Evolutionary conservation across 805 yeast genomes (phyloP), one percentile per base, ranked within the genome.

Genomic region (Starmerella stigmatis): DNA sequence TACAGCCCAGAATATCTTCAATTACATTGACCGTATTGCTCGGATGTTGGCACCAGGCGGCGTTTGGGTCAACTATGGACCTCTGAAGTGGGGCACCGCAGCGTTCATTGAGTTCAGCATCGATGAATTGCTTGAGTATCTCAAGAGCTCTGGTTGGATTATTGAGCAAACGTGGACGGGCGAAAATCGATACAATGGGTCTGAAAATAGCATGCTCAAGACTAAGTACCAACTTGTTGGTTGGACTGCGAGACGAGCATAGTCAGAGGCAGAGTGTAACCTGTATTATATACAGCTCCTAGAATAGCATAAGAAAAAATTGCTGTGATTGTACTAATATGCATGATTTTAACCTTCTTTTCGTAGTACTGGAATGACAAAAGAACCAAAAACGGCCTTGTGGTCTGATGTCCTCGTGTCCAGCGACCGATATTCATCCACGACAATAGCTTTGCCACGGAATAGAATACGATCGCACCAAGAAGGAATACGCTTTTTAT

Each of bases 381-480:
- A 88, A 2, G 75, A 62, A 0, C 86, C 94, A 59, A 73, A 76
- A 0, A 89, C 96, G 0, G 97, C 96, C 38, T 94, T 67, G 62
- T 89, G 98, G 58, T 89, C 98, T 0, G 95, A 84, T 55, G 83
- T 81, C 15, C 68, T 61, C 17, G 84, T 68, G 15, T 71, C 68
- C 17, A 69, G 74, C 41, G 80, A 69, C 12, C 75, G 71, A 60
- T 89, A 92, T 7, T 66, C 63, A 1, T 71, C 50, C 50, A 82
- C 89, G 36, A 65, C 69, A 46, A 88, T 60, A 10, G 72, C 65
- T 28, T 73, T 71, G 13, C 82, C 78, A 21, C 81, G 67, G 57
- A 77, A 79, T 39, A 88, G 63, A 26, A 89, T 78, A 46, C 98
- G 67, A 65, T 92, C 99, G 3, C 97, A 88, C 98, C 98, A 92